These are phyloP conservation scores for Stipa capillata DNA, from an alignment of 176 grass and related monocot genomes.

Conservation along the genomic window DNA sequence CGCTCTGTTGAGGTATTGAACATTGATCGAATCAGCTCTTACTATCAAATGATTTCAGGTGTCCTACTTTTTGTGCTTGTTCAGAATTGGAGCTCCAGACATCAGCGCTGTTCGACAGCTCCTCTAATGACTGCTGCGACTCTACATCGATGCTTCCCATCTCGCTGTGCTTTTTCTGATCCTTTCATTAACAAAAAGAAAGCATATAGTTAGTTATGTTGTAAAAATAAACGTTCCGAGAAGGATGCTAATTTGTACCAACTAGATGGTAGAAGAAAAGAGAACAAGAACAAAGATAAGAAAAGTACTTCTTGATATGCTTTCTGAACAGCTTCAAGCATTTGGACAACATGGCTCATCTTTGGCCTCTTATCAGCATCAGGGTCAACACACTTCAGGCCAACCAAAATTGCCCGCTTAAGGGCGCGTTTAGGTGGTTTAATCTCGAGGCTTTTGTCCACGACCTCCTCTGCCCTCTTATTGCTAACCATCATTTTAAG, in stretches of 20 bases:
- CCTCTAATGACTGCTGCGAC: conserved; percentile 39
- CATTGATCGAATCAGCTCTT: conserved; percentile 17
- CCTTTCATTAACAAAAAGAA: conserved; percentile 30
- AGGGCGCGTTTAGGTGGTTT: conserved; percentile 74
- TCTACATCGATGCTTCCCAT: conserved; percentile 72
- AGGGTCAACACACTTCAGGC: conserved; percentile 83
- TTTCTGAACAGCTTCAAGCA: conserved; percentile 75
- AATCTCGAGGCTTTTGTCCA: conserved; percentile 56
- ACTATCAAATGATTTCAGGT: conserved; percentile 5
- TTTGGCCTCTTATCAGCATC: conserved; percentile 91
- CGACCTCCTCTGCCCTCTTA: conserved; percentile 80
- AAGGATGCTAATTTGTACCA: neutral
- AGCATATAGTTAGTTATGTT: neutral
- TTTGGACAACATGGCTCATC: conserved; percentile 94
- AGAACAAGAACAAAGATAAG: neutral
- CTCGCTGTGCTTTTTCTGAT: conserved; percentile 55
- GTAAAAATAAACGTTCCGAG: neutral
- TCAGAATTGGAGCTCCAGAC: conserved; percentile 14
- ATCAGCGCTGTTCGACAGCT: conserved; percentile 32
- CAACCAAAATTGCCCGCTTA: conserved; percentile 80
- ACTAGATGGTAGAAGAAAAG: neutral
- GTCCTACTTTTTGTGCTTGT: conserved; percentile 11
- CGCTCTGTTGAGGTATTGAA: conserved; percentile 15
- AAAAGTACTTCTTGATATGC: conserved; percentile 52
- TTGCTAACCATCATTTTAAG: conserved; percentile 81